A percentile compares a stretch with the other conserved stretches of the same genome.
phyloP scores from a whole-genome alignment of 2,329 filamentous ascomycete species.

The Apiospora rasikravindrae region DNA sequence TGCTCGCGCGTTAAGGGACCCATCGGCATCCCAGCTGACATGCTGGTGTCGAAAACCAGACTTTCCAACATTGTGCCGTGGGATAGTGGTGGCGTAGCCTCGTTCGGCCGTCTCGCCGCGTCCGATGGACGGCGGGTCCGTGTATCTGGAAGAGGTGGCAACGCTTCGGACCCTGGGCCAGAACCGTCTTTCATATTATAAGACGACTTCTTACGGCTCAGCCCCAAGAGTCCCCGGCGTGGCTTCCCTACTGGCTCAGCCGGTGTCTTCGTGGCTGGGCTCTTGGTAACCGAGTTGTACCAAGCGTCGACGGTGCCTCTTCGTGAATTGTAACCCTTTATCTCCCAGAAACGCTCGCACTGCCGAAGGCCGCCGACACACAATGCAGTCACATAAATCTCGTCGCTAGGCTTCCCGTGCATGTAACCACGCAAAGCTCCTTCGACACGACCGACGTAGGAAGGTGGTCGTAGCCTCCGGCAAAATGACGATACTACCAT shows the following conservation, averaged over 20 bases:
- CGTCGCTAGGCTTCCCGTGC: slow-evolving; percentile 65
- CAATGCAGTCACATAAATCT: slow-evolving; percentile 65
- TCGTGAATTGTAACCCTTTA: slow-evolving; percentile 67
- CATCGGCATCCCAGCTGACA: slow-evolving; percentile 69
- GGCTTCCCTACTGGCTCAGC: slow-evolving; percentile 49
- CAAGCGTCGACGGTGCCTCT: slow-evolving; percentile 64
- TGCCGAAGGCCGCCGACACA: slow-evolving; percentile 66
- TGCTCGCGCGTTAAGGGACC: slow-evolving; percentile 56
- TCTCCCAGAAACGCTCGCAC: slow-evolving; percentile 69
- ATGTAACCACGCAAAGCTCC: slow-evolving; percentile 67
- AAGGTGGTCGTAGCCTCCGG: slow-evolving; percentile 65
- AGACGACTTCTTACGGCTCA: slow-evolving; percentile 65
- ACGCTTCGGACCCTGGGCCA: background rate
- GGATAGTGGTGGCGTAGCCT: slow-evolving; percentile 28
- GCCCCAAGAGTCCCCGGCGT: slow-evolving; percentile 56
- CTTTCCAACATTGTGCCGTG: slow-evolving; percentile 38
- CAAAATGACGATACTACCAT: slow-evolving; percentile 69
- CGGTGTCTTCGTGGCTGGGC: slow-evolving; percentile 41
- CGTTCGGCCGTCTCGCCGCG: slow-evolving; percentile 34
- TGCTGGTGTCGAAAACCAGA: slow-evolving; percentile 62
- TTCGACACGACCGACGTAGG: slow-evolving; percentile 68
- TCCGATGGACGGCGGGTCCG: slow-evolving; percentile 38
- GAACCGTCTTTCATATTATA: slow-evolving; percentile 39
- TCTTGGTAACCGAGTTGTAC: slow-evolving; percentile 55
- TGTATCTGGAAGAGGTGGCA: slow-evolving; percentile 22